Conservation (phyloP, 2,329 filamentous ascomycete species). For the Claviceps quebecensis region DNA sequence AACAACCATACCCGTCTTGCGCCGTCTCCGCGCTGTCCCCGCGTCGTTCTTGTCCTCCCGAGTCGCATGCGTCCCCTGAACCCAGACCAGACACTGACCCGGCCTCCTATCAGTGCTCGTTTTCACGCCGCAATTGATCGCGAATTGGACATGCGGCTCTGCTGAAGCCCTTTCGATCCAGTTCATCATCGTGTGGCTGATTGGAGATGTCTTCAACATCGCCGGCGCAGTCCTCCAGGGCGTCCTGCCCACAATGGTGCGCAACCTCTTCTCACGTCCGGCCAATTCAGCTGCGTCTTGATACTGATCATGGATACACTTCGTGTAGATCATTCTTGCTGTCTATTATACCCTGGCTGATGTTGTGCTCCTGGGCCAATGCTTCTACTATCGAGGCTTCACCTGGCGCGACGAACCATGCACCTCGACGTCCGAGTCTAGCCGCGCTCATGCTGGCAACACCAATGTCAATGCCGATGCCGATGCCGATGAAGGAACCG, state of each 20-base stretch:
- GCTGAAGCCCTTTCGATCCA: constrained; percentile 81
- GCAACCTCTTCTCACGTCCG: constrained; percentile 4
- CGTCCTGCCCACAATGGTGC: constrained; percentile 81
- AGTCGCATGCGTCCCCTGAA: background rate
- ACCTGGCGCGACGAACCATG: constrained; percentile 42
- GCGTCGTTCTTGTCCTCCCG: too few species aligned
- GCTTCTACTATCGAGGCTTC: constrained; percentile 91
- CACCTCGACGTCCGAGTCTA: constrained; percentile 26
- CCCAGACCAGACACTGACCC: background rate
- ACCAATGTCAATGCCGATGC: constrained; percentile 23
- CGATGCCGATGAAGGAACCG: constrained; percentile 38
- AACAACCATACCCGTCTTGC: too few species aligned
- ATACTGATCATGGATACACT: background rate
- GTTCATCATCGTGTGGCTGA: constrained; percentile 86
- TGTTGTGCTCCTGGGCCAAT: constrained; percentile 74
- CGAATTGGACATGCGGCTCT: constrained; percentile 76
- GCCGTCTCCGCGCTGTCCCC: too few species aligned
- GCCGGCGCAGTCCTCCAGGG: constrained; percentile 82
- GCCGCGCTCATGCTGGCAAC: constrained; percentile 12
- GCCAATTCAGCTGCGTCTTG: background rate
- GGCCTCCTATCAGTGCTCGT: constrained; percentile 52
- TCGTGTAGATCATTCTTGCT: constrained; percentile 60
- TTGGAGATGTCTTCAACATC: constrained; percentile 94
- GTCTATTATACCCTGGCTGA: constrained; percentile 90
- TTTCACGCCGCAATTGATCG: constrained; percentile 91